Percentiles rank a stretch among this genome's conserved stretches.
These are phyloP conservation scores for Hypoxylon cercidicola DNA, from an alignment of 495 filamentous ascomycete species.

Conservation along the genomic window DNA sequence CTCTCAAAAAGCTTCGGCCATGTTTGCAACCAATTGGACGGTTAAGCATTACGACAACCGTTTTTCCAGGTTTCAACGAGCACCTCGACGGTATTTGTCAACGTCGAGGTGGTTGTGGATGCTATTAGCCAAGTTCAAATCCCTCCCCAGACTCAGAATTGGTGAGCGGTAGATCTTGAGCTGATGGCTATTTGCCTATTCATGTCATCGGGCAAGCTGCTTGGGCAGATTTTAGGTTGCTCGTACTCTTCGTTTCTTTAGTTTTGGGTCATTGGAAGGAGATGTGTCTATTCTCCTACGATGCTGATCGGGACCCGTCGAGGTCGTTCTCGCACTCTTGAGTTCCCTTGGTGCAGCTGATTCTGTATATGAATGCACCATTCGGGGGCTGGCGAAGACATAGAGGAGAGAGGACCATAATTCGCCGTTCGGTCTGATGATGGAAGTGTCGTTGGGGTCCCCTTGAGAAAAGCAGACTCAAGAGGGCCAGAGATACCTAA, in stretches of 20 bases:
- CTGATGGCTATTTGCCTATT: conserved; percentile 23
- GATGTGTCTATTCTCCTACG: conserved; percentile 15
- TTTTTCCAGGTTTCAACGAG: conserved; percentile 3
- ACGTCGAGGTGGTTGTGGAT: conserved; percentile 13
- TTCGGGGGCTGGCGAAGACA: conserved; percentile 8
- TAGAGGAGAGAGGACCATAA: conserved; percentile 4
- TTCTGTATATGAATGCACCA: conserved; percentile 28
- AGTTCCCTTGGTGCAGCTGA: conserved; percentile 22
- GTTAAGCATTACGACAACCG: conserved; percentile 15
- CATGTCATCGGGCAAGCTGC: conserved; percentile 31
- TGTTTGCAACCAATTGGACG: conserved; percentile 9
- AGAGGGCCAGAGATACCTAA: conserved; percentile 22
- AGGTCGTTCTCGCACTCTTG: conserved; percentile 19
- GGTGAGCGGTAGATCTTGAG: conserved; percentile 4
- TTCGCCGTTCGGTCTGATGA: conserved; percentile 4
- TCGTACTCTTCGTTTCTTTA: conserved; percentile 42
- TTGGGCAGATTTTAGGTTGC: conserved; percentile 18
- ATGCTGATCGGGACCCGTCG: conserved; percentile 1
- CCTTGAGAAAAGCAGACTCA: conserved; percentile 8
- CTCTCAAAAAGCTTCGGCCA: conserved; percentile 26
- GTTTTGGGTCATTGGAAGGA: conserved; percentile 26
- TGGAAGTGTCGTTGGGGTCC: conserved; percentile 3
- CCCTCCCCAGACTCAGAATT: background rate
- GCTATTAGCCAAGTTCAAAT: conserved; percentile 14
- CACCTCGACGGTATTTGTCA: conserved; percentile 8